phyloP scores from a whole-genome alignment of 1,284 basidiomycete genomes.

The Trametes hirsuta region DNA sequence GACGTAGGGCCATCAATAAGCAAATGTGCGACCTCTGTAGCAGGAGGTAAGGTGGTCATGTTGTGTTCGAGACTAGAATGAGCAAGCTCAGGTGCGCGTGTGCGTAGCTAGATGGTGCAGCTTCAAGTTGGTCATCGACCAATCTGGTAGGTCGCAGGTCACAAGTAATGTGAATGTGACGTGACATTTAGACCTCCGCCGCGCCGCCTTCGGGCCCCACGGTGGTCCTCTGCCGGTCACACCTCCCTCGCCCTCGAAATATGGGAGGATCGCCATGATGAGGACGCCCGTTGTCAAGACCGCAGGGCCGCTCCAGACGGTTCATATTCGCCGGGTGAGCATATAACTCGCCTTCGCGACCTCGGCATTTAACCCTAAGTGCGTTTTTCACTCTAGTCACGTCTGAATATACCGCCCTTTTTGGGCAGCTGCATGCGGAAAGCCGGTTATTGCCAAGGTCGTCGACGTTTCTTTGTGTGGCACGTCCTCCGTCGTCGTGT shows the following conservation, averaged over 20 bases:
- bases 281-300: conserved; percentile 49
- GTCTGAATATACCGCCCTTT: too few relatives aligned
- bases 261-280: conserved; percentile 21
- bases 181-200: too few relatives aligned
- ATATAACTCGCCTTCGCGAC: conserved; percentile 68
- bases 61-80: neutral
- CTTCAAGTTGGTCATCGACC: too few relatives aligned
- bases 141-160: too few relatives aligned
- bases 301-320: conserved; percentile 61
- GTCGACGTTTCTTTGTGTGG: conserved; percentile 69
- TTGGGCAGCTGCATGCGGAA: too few relatives aligned
- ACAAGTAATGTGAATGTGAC: too few relatives aligned
- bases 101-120: too few relatives aligned
- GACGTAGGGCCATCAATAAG: neutral
- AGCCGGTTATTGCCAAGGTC: conserved; percentile 77
- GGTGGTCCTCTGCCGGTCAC: too few relatives aligned
- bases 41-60: conserved; percentile 2
- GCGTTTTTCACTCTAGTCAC: too few relatives aligned
- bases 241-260: neutral
- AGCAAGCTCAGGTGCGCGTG: neutral
- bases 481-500: conserved; percentile 61
- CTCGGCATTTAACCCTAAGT: conserved; percentile 49
- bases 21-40: neutral
- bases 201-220: too few relatives aligned
- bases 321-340: conserved; percentile 65